Base-by-base conservation (phyloP, 306 rosid species). In the Arachis stenosperma region DNA sequence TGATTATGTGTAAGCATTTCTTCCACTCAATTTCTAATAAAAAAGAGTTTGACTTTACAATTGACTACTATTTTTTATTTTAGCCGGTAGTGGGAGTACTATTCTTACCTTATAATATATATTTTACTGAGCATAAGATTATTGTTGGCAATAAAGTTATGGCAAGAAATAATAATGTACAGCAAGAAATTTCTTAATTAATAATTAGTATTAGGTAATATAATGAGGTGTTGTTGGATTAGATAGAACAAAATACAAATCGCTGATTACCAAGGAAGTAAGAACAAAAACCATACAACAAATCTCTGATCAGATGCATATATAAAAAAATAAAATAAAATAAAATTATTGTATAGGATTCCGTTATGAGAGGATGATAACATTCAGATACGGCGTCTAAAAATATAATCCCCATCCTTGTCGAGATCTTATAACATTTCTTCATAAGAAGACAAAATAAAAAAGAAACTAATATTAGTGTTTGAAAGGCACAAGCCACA, bases 401-500 rank as follows among this genome's bases (percentile, higher is more conserved):
- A 69, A 73, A 60, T 61, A 39, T 22, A 42, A 61, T 43, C 22
- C 37, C 11, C 27, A 15, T 12, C 33, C 1, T n/a, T 48, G 3
- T 8, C 9, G 27, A 11, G 39, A 52, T 50, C 37, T 73, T 68
- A 56, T 56, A 36, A 33, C 47, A 37, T 13, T 55, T 52, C 12
- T 12, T 11, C 6, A 61, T 40, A 75, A 67, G 69, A 79, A 29
- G 84, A 83, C 80, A 76, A 76, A 76, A 56, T 13, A 48, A 6
- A 40, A 14, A 33, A 33, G 3, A 33, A 33, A 33, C 37, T 33
- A 33, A 33, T 33, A 69, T 13, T 47, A 47, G 41, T 10, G 46
- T 41, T 75, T 48, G 14, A 76, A 59, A 75, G 76, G 60, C 10
- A 9, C 12, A 36, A 43, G 78, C 58, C 55, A 62, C 77, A 61